phyloP scores from a whole-genome alignment of 441 rosid species.

The Cnidoscolus chayamansa region DNA sequence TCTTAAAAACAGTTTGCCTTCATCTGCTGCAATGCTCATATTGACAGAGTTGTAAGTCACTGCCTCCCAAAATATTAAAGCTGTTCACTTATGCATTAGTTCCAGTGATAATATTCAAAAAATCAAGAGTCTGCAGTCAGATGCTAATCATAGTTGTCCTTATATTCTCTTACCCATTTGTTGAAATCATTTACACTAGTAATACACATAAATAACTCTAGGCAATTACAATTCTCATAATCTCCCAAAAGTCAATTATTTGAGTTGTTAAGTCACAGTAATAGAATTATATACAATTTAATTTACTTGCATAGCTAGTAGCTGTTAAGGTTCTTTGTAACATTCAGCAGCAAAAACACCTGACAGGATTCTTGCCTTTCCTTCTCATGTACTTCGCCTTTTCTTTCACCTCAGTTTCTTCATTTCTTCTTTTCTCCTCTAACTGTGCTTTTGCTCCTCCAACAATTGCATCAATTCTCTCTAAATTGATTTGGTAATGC shows the following conservation, averaged over 20 bases:
- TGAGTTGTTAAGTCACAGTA: background rate
- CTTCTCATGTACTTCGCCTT: slow-evolving; percentile 42
- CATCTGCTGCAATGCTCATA: background rate
- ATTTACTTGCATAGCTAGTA: background rate
- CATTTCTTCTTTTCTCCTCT: slow-evolving; percentile 54
- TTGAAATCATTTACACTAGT: slow-evolving; percentile 7
- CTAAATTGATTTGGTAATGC: slow-evolving; percentile 53
- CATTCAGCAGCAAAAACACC: slow-evolving; percentile 55
- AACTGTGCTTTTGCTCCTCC: slow-evolving; percentile 56
- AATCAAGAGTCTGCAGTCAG: background rate
- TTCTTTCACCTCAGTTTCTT: slow-evolving; percentile 47
- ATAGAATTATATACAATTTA: background rate
- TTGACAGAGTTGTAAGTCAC: background rate
- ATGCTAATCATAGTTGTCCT: background rate
- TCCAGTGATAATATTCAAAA: background rate
- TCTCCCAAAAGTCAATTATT: background rate
- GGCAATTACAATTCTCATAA: background rate
- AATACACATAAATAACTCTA: no score
- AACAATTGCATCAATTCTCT: slow-evolving; percentile 52
- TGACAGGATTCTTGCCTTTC: slow-evolving; percentile 37
- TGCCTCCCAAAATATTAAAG: background rate
- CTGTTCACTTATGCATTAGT: background rate
- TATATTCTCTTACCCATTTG: background rate
- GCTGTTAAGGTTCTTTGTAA: background rate
- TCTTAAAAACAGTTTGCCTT: background rate